Conservation (phyloP, 2,329 filamentous ascomycete genomes). For the Colletotrichum orbiculare region DNA sequence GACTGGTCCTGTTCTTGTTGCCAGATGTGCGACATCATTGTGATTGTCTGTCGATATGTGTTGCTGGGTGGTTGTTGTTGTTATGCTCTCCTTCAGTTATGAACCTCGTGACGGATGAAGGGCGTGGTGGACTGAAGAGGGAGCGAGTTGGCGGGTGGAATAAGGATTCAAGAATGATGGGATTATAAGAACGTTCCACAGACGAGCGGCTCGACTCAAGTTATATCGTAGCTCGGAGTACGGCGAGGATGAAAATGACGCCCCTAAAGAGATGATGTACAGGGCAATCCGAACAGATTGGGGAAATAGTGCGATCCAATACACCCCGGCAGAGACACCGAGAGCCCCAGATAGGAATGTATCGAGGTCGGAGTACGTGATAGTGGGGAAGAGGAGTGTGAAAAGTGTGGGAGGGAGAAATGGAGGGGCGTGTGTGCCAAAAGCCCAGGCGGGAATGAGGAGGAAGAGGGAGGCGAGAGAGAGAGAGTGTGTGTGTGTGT, state of each 20-base stretch:
- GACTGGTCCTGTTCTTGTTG: constrained; percentile 32
- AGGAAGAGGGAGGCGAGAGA: constrained; percentile 19
- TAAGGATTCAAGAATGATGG: constrained; percentile 38
- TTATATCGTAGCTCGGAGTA: constrained; percentile 54
- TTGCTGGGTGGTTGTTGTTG: constrained; percentile 26
- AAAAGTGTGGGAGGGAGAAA: constrained; percentile 17
- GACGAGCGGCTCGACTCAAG: constrained; percentile 52
- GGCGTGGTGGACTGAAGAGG: constrained; percentile 36
- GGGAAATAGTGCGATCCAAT: constrained; percentile 38
- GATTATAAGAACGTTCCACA: constrained; percentile 39
- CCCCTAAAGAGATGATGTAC: constrained; percentile 30
- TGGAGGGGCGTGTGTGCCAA: constrained; percentile 19
- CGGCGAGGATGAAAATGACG: constrained; percentile 44
- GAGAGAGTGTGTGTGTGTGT: constrained; percentile 11
- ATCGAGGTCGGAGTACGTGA: constrained; percentile 39
- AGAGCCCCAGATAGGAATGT: constrained; percentile 48
- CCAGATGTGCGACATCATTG: constrained; percentile 36
- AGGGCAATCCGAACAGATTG: constrained; percentile 34
- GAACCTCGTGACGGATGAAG: constrained; percentile 12
- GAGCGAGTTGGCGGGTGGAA: constrained; percentile 33
- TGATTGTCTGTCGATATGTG: constrained; percentile 29
- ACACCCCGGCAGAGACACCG: constrained; percentile 47
- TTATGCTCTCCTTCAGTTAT: neutral
- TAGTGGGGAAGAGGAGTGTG: constrained; percentile 32
- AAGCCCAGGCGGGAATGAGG: constrained; percentile 20